phyloP scores from a whole-genome alignment of 345 rosid genomes.

The Brassica cretica region DNA sequence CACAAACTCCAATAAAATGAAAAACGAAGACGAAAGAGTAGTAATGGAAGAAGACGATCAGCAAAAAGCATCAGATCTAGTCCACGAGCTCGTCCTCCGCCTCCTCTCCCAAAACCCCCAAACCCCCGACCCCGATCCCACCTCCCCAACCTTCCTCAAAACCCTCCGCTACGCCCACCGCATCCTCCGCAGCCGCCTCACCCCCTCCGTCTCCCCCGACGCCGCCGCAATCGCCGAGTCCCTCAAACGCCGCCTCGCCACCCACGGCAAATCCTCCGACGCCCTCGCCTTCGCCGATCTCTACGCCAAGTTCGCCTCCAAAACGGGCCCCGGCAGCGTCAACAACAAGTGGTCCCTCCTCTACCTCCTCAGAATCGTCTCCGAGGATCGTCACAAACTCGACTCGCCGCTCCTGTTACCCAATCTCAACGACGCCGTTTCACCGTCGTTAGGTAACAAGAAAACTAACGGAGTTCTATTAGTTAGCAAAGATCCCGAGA shows the following conservation, averaged over 20 bases:
- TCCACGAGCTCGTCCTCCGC: constrained; percentile 77
- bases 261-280: constrained; percentile 80
- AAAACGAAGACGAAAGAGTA: not conserved
- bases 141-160: constrained; percentile 50
- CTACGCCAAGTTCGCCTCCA: constrained; percentile 76
- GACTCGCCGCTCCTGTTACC: constrained; percentile 57
- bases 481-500: constrained; percentile 73
- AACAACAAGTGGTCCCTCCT: constrained; percentile 91
- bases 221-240: constrained; percentile 87
- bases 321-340: constrained; percentile 82
- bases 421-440: constrained; percentile 44
- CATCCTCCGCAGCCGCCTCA: constrained; percentile 82
- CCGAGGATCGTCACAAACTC: constrained; percentile 62
- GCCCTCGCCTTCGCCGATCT: constrained; percentile 89
- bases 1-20: not conserved
- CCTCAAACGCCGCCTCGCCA: constrained; percentile 89
- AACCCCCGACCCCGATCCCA: constrained; percentile 49
- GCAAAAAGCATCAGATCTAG: constrained; percentile 74
- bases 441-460: constrained; percentile 31
- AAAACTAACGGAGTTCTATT: constrained; percentile 72
- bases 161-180: constrained; percentile 80
- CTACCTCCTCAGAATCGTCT: constrained; percentile 73
- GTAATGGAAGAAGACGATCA: constrained; percentile 90
- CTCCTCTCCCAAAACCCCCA: constrained; percentile 62
- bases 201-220: constrained; percentile 78